phyloP scores from a whole-genome alignment of 345 rosid genomes.

The Chamaenerion angustifolium region DNA sequence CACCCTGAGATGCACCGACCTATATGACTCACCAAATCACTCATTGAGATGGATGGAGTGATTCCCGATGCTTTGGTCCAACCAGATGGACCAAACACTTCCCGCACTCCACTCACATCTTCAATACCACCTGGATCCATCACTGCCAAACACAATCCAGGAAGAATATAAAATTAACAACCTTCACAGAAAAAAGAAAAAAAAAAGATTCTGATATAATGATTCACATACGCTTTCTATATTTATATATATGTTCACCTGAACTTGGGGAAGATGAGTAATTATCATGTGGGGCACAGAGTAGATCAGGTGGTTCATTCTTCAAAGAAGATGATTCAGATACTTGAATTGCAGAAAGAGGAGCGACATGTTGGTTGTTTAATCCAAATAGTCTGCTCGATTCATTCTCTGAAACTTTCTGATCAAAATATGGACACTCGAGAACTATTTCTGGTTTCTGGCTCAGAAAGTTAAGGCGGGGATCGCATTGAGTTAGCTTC shows the following conservation, averaged over 20 bases:
- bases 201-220: too few relatives aligned
- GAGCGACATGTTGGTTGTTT: conserved; percentile 11
- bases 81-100: conserved; percentile 18
- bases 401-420: conserved; percentile 18
- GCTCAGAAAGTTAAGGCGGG: conserved; percentile 49
- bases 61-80: conserved; percentile 35
- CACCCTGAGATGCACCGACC: conserved; percentile 41
- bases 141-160: too few relatives aligned
- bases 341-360: conserved; percentile 17
- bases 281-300: conserved; percentile 9
- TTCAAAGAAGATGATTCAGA: conserved; percentile 26
- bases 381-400: conserved; percentile 7
- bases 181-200: too few relatives aligned
- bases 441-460: conserved; percentile 33
- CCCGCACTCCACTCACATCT: conserved; percentile 15
- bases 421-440: conserved; percentile 49
- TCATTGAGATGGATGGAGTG: conserved; percentile 36
- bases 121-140: conserved; percentile 25
- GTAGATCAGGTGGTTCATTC: conserved; percentile 19
- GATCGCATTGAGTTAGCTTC: conserved; percentile 62
- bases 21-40: conserved; percentile 42
- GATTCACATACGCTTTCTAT: too few relatives aligned
- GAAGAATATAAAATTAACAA: too few relatives aligned
- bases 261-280: conserved; percentile 41
- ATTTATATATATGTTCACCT: conserved; percentile 17